Base-by-base conservation (phyloP, 176 grass and related monocot genomes). In the Aegilops sharonensis region DNA sequence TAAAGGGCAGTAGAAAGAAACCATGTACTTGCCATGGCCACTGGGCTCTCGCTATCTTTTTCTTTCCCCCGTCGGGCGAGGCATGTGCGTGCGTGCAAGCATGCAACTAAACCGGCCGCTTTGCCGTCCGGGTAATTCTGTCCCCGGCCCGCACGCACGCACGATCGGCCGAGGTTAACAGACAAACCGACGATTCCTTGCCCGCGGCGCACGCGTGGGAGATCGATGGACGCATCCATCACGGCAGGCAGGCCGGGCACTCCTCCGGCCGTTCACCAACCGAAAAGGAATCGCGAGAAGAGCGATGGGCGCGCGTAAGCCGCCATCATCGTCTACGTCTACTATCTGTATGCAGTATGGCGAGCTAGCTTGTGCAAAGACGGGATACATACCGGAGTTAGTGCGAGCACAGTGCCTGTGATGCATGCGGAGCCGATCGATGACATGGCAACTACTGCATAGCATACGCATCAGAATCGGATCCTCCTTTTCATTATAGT, bases 401-500 rank as follows among this genome's bases (percentile, higher is more conserved):
- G 21, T 11, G 80, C 50, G 7, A 20, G 60, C 18, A 37, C 54
- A 23, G 74, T 32, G 27, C 27, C 1, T 8, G 17, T 4, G 68
- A 63, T 37, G 24, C 20, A 4, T 34, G 32, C 50, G 40, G 0
- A 45, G 60, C 3, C n/a, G 23, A 42, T 43, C 25, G 62, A 68
- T 9, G 82, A 84, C 82, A 84, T 64, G 57, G 57, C 71, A 65
- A 60, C 57, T 76, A 35, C 70, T 65, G 18, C 39, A 8, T 82
- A 15, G 30, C 65, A 68, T 20, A 36, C 67, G 9, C 34, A 59
- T 59, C 18, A 21, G 54, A 59, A 21, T 21, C 18, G 9, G 54
- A 21, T 21, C 8, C 34, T 39, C 18, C 34, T 17, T 15, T 27
- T 59, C 54, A 21, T 59, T 67, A 32, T 67, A 31, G 11, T 20